Percentiles rank a stretch among this genome's conserved stretches.
Evolutionary conservation across 768 basidiomycete genomes (phyloP).

Genomic region (Leccinum ochraceum): DNA sequence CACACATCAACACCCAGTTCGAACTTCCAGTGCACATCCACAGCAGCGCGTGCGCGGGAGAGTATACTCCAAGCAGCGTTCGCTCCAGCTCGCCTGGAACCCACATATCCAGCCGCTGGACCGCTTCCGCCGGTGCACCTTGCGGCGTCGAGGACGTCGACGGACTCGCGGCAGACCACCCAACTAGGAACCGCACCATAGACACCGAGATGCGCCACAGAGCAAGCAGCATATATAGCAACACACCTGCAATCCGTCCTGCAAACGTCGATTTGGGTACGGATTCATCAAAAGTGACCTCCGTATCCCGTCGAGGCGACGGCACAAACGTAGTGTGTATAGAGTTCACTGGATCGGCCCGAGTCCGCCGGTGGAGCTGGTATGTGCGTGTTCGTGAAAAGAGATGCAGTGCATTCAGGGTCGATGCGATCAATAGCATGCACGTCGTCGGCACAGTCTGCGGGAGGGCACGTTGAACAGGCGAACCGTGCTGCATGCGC

Average conservation of each 20-base stretch:
- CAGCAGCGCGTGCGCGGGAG: slow-evolving; percentile 70
- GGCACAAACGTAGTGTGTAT: slow-evolving; percentile 68
- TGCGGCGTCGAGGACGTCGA: slow-evolving; percentile 35
- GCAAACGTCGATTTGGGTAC: slow-evolving; percentile 46
- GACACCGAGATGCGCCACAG: slow-evolving; percentile 54
- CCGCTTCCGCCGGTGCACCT: slow-evolving; percentile 45
- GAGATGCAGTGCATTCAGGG: slow-evolving; percentile 63
- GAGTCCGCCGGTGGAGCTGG: slow-evolving; percentile 56
- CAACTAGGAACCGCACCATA: slow-evolving; percentile 68
- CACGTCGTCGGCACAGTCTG: slow-evolving; percentile 69
- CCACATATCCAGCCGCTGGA: slow-evolving; percentile 82
- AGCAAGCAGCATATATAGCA: slow-evolving; percentile 38
- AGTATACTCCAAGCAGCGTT: slow-evolving; percentile 72
- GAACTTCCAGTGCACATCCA: slow-evolving; percentile 71
- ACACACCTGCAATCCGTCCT: slow-evolving; percentile 35
- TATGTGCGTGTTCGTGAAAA: slow-evolving; percentile 72
- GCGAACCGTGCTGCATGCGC: slow-evolving; percentile 10
- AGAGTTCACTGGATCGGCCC: slow-evolving; percentile 63
- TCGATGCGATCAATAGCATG: slow-evolving; percentile 52
- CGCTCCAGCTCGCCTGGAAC: slow-evolving; percentile 70
- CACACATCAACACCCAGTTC: slow-evolving; percentile 74
- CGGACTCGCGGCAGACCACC: slow-evolving; percentile 49
- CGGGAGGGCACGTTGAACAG: slow-evolving; percentile 14
- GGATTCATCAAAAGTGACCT: slow-evolving; percentile 32
- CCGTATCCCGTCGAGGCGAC: slow-evolving; percentile 34